These are phyloP conservation scores for Naganishia sp. DNA, from an alignment of 1,284 basidiomycete genomes.

Conservation along the genomic window DNA sequence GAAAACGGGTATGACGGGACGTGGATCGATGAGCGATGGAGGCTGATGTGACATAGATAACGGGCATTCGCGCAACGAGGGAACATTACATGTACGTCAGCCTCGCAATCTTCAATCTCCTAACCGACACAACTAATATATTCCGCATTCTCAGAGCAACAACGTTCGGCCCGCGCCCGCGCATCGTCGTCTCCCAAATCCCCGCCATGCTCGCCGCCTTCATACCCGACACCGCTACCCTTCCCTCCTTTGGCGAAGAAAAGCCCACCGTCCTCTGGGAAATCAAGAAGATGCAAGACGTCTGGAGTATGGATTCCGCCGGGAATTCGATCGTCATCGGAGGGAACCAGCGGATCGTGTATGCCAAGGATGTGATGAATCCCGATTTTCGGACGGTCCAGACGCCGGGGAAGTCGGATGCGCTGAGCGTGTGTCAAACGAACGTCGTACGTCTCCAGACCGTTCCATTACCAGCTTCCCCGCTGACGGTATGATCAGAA, in stretches of 20 bases:
- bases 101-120: background rate
- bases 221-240: background rate
- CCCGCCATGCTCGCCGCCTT: slow-evolving; percentile 21
- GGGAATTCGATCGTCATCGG: slow-evolving; percentile 19
- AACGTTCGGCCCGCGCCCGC: slow-evolving; percentile 28
- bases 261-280: slow-evolving; percentile 27
- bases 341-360: slow-evolving; percentile 28
- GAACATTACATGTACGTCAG: slow-evolving; percentile 3
- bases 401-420: slow-evolving; percentile 24
- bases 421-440: slow-evolving; percentile 26
- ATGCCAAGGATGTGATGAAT: slow-evolving; percentile 23
- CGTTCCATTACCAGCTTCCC: no score
- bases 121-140: background rate
- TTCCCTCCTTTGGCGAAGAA: slow-evolving; percentile 8
- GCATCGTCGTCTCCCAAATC: slow-evolving; percentile 29
- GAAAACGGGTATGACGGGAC: slow-evolving; percentile 7
- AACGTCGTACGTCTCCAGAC: slow-evolving; percentile 7
- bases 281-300: slow-evolving; percentile 29
- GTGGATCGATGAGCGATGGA: background rate
- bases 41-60: background rate
- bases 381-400: slow-evolving; percentile 26
- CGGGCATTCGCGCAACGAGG: slow-evolving; percentile 17
- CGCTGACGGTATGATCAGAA: slow-evolving; percentile 8
- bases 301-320: slow-evolving; percentile 20
- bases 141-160: slow-evolving; percentile 22